These are phyloP conservation scores for Salix koriyanagi DNA, from an alignment of 345 rosid genomes.

Conservation along the genomic window DNA sequence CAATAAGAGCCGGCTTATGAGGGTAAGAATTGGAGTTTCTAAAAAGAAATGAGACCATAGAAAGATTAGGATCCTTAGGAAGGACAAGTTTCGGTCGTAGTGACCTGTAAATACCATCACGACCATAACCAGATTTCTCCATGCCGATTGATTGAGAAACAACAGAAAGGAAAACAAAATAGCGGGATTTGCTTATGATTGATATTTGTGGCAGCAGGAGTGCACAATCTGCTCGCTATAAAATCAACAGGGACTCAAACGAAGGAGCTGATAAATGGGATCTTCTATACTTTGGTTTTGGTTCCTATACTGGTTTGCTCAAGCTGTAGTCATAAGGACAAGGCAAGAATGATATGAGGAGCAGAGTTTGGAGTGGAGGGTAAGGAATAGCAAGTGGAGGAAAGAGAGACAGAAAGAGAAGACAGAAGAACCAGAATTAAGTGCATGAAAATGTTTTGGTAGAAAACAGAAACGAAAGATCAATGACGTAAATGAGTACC, in stretches of 20 bases:
- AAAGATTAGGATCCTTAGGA: slow-evolving; percentile 60
- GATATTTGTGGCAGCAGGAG: not conserved
- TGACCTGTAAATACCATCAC: slow-evolving; percentile 73
- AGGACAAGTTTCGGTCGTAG: slow-evolving; percentile 51
- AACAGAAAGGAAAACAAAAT: not conserved
- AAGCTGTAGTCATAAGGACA: too few relatives aligned
- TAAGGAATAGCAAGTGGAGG: too few relatives aligned
- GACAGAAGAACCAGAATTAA: too few relatives aligned
- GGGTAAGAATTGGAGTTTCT: slow-evolving; percentile 48
- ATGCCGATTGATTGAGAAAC: slow-evolving; percentile 4
- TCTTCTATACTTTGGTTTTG: not conserved
- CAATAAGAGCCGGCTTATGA: slow-evolving; percentile 53
- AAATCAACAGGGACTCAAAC: not conserved
- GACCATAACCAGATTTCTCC: slow-evolving; percentile 86
- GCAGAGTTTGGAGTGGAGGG: too few relatives aligned
- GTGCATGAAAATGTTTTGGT: too few relatives aligned
- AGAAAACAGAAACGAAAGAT: too few relatives aligned
- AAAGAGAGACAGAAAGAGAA: too few relatives aligned
- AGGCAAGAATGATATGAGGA: too few relatives aligned
- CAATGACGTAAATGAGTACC: too few relatives aligned
- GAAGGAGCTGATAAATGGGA: not conserved
- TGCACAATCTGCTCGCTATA: too few relatives aligned
- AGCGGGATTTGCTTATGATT: not conserved
- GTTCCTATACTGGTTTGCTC: not conserved
- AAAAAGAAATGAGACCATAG: slow-evolving; percentile 56